Evolutionary conservation across 208 protist species (phyloP), one percentile per base, ranked within the genome.

Genomic region (Herpetomonas samuelpessoai): DNA sequence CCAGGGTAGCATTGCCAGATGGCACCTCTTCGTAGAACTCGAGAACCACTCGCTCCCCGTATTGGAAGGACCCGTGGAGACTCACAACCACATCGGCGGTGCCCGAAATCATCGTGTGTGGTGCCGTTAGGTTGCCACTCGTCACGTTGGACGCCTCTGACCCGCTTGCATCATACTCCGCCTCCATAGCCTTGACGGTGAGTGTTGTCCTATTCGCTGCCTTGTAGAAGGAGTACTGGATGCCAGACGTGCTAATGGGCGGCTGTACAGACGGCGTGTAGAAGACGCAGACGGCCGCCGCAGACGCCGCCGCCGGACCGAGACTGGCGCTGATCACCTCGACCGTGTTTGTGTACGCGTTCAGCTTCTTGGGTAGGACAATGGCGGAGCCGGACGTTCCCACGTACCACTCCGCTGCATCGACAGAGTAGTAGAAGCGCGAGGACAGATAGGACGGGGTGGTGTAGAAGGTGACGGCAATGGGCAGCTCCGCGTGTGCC

Each of bases 251-350:
- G 26, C 2, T 21, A 19, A 60, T 29, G 12, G 55, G 10, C 30
- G 51, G 25, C 16, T 56, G 51, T 14, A 52, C 30, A 25, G 65
- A 62, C 6, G 75, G 71, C n/a, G 68, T 46, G 52, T 80, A 88
- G 56, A 82, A 88, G 3, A 86, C 71, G 57, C 80, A 88, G 10
- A 48, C 44, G 22, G 73, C 67, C 24, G 26, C 52, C 14, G 71
- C 35, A 3, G 70, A 59, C 9, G 69, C 78, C 0, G 57, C 44
- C 19, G 46, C 28, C 18, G 53, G 22, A 18, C 75, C 70, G 59
- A 77, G 55, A 10, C 65, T 60, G 48, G 61, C 51, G 53, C 64
- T 71, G 21, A 86, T 19, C 44, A 86, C 57, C 35, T 63, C 56
- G 4, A 69, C 38, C 16, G 69, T 54, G 10, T 56, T 63, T 22